Base-by-base conservation (phyloP, 73 alveolate species). In the Symbiodinium natans region DNA sequence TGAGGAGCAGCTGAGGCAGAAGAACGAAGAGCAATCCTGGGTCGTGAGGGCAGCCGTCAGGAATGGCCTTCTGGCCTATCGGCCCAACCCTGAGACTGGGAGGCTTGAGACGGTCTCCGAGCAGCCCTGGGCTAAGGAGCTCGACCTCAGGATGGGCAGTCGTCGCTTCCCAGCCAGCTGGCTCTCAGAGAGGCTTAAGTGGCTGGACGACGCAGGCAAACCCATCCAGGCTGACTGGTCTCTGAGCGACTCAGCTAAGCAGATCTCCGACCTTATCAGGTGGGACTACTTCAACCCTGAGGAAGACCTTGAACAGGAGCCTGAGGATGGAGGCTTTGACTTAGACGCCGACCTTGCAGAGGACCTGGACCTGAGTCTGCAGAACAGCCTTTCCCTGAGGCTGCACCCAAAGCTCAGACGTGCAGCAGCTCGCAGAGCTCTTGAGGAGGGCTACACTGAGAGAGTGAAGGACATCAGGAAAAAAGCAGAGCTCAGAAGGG, bases 21-120 rank as follows among this genome's bases (percentile, higher is more conserved):
- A 77, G 56, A 77, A 77, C 31, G 36, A 36, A n/a, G 13, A 10
- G 39, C 56, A 77, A n/a, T 17, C 19, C 3, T 77, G 86, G 86
- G 86, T 77, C n/a, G 36, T 77, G 17, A 77, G 33, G 56, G 86
- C 86, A 9, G 86, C 86, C 15, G 86, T 77, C 46, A 33, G 86
- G 33, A 77, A 77, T 77, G 86, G 56, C 33, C 3, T 77, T 17
- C 19, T 77, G 56, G 86, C 31, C 3, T 77, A 77, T 54, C 33
- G 86, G 86, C 86, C 86, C 1, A 36, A 38, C 56, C 86, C 56
- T 36, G 15, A 36, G 56, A 77, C 86, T 36, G 56, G 56, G 29
- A 77, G 39, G 86, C 86, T 77, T 27, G 86, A 36, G 56, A 6
- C 33, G 33, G 56, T 77, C 21, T 54, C 39, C 13, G 8, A n/a